Conservation (phyloP, 2,329 filamentous ascomycete genomes). For the Fusarium newnesense region DNA sequence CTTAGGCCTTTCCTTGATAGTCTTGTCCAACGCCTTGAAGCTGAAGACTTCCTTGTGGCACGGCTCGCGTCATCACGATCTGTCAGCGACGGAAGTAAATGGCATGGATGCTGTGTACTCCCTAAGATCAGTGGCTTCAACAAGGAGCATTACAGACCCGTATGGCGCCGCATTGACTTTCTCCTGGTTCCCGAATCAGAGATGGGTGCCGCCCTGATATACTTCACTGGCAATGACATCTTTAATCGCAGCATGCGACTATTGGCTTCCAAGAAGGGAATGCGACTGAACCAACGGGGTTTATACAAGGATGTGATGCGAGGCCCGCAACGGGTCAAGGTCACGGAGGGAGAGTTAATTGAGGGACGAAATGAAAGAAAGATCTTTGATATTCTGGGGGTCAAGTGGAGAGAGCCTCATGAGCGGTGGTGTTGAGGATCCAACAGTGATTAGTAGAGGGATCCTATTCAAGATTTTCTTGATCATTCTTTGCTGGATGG, state of each 20-base stretch:
- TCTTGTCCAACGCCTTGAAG: slow-evolving; percentile 71
- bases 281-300: slow-evolving; percentile 86
- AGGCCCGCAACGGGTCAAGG: slow-evolving; percentile 65
- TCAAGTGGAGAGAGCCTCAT: slow-evolving; percentile 84
- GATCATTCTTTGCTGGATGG: not conserved
- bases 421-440: slow-evolving; percentile 75
- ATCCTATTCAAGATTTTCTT: not conserved
- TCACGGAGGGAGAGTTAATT: slow-evolving; percentile 75
- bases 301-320: slow-evolving; percentile 78
- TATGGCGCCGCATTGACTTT: slow-evolving; percentile 87
- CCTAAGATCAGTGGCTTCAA: slow-evolving; percentile 56
- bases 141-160: slow-evolving; percentile 49
- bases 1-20: slow-evolving; percentile 70
- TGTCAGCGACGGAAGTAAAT: slow-evolving; percentile 75
- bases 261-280: slow-evolving; percentile 80
- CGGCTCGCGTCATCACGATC: slow-evolving; percentile 68
- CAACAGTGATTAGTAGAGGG: not conserved
- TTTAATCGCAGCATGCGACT: slow-evolving; percentile 90
- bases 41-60: slow-evolving; percentile 73
- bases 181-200: slow-evolving; percentile 83
- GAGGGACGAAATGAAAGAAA: slow-evolving; percentile 79
- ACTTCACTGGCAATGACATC: slow-evolving; percentile 95
- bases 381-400: slow-evolving; percentile 84
- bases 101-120: slow-evolving; percentile 86
- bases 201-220: slow-evolving; percentile 87